Evolutionary conservation across 768 basidiomycete species (phyloP).

Genomic region (Trametes coccinea): DNA sequence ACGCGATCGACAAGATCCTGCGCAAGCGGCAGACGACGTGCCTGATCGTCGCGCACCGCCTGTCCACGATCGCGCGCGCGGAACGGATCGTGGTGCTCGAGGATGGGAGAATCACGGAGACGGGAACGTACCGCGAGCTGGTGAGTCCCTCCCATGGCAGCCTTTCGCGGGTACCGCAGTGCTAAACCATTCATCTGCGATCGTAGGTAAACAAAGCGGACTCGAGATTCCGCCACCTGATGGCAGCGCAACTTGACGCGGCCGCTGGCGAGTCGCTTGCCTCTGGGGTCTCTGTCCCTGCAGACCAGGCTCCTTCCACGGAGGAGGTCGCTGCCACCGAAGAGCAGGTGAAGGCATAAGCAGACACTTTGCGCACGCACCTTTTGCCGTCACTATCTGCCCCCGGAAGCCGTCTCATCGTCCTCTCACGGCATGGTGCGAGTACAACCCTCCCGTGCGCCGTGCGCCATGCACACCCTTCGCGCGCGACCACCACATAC

Average conservation of each 20-base stretch:
- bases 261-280: conserved; percentile 28
- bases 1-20: conserved; percentile 88
- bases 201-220: conserved; percentile 60
- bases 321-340: background rate
- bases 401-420: no score
- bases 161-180: background rate
- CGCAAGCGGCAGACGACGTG: conserved; percentile 80
- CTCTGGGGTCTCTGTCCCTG: background rate
- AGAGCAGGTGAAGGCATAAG: background rate
- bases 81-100: conserved; percentile 90
- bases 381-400: no score
- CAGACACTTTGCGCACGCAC: background rate
- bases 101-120: conserved; percentile 79
- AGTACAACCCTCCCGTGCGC: no score
- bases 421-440: no score
- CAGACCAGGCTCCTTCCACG: background rate
- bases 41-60: conserved; percentile 83
- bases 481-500: no score
- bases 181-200: background rate
- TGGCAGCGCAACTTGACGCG: conserved; percentile 85
- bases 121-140: conserved; percentile 78
- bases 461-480: no score
- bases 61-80: conserved; percentile 88
- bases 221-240: conserved; percentile 82
- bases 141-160: conserved; percentile 40